These are phyloP conservation scores for Teunomyces kruisii DNA, from an alignment of 805 yeast species.

Conservation along the genomic window DNA sequence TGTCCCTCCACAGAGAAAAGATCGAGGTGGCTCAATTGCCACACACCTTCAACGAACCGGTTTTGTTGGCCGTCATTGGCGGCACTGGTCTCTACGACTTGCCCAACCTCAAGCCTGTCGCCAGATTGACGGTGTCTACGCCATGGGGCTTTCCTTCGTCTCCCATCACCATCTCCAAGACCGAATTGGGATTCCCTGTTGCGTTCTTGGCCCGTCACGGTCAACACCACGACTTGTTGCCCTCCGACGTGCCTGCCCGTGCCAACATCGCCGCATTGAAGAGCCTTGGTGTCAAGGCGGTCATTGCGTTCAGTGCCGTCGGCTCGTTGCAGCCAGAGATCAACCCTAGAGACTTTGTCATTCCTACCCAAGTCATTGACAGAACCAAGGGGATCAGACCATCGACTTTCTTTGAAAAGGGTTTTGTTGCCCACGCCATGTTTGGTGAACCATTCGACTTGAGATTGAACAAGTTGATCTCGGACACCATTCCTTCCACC, in stretches of 20 bases:
- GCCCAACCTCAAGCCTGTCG: conserved; percentile 80
- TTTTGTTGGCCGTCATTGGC: conserved; percentile 87
- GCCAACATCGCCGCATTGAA: conserved; percentile 97
- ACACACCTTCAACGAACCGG: conserved; percentile 58
- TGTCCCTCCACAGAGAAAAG: conserved; percentile 39
- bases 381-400: conserved; percentile 94
- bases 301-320: conserved; percentile 92
- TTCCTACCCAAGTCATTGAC: conserved; percentile 94
- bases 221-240: conserved; percentile 80
- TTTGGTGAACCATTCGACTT: conserved; percentile 96
- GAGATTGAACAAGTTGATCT: conserved; percentile 63
- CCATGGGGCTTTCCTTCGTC: conserved; percentile 99
- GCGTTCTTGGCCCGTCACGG: conserved; percentile 98
- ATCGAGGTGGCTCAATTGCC: conserved; percentile 39
- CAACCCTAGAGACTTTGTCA: conserved; percentile 92
- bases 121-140: conserved; percentile 75
- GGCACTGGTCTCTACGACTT: conserved; percentile 97
- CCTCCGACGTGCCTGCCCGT: conserved; percentile 86
- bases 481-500: conserved; percentile 42
- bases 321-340: conserved; percentile 91
- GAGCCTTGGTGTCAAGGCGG: conserved; percentile 79
- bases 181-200: conserved; percentile 73
- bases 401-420: conserved; percentile 84
- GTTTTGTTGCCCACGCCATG: conserved; percentile 95
- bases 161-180: conserved; percentile 86